These are phyloP conservation scores for Phytophthora tubulina DNA, from an alignment of 352 stramenopile species.

Conservation along the genomic window DNA sequence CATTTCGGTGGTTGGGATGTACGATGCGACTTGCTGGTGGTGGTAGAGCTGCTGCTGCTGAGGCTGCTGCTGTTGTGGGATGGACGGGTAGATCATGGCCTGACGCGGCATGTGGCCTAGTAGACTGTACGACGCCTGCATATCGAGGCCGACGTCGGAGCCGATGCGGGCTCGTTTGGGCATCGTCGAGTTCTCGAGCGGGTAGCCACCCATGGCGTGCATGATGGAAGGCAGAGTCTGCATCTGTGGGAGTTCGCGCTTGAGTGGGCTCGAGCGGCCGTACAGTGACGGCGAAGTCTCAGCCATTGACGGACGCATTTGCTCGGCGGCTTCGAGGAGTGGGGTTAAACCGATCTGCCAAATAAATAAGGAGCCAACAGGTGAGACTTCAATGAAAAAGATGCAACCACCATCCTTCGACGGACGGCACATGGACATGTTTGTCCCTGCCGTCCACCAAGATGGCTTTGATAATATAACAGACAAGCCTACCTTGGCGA, in stretches of 20 bases:
- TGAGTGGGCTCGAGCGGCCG: slow-evolving; percentile 33
- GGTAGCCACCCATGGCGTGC: slow-evolving; percentile 51
- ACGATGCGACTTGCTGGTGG: slow-evolving; percentile 11
- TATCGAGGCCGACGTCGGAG: slow-evolving; percentile 44
- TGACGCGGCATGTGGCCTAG: slow-evolving; percentile 43
- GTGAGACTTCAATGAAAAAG: slow-evolving; percentile 29
- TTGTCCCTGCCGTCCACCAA: background rate
- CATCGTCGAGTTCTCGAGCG: slow-evolving; percentile 31
- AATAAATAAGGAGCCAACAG: slow-evolving; percentile 29
- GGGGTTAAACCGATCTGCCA: slow-evolving; percentile 64
- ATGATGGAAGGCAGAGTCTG: slow-evolving; percentile 51
- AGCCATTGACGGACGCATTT: slow-evolving; percentile 42
- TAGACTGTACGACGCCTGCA: slow-evolving; percentile 45
- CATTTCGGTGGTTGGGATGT: slow-evolving; percentile 23
- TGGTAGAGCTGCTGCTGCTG: slow-evolving; percentile 22
- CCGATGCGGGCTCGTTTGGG: slow-evolving; percentile 49
- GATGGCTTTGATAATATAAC: background rate
- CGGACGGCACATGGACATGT: slow-evolving; percentile 16
- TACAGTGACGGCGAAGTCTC: slow-evolving; percentile 25
- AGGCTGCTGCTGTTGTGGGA: slow-evolving; percentile 22
- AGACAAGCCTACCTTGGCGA: slow-evolving; percentile 37
- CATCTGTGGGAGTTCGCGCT: slow-evolving; percentile 32
- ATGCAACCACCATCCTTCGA: slow-evolving; percentile 31
- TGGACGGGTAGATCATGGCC: slow-evolving; percentile 42
- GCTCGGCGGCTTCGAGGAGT: slow-evolving; percentile 69